Percentiles rank a stretch among this genome's conserved stretches.
phyloP scores from a whole-genome alignment of 495 filamentous ascomycete species.

The Mytilinidion resinicola region DNA sequence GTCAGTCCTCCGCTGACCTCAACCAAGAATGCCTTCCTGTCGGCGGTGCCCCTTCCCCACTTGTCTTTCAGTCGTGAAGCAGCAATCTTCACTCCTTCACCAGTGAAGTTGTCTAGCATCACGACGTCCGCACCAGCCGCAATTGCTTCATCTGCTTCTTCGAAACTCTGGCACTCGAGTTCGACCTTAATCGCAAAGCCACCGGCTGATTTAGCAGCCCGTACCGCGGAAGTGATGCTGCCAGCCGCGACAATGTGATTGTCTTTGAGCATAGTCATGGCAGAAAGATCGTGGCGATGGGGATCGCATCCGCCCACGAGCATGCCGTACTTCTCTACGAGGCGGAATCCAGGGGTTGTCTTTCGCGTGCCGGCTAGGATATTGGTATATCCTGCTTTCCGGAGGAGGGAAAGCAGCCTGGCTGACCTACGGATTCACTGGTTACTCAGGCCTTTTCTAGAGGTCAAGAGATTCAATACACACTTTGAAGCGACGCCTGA shows the following conservation, averaged over 20 bases:
- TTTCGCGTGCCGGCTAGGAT: constrained; percentile 93
- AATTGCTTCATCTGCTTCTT: constrained; percentile 85
- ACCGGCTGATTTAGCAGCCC: constrained; percentile 72
- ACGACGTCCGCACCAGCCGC: constrained; percentile 86
- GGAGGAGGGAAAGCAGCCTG: constrained; percentile 47
- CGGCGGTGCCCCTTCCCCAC: constrained; percentile 48
- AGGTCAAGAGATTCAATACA: not conserved
- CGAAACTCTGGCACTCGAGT: constrained; percentile 84
- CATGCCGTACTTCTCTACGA: constrained; percentile 98
- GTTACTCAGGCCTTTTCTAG: not conserved
- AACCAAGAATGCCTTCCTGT: constrained; percentile 48
- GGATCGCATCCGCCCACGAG: constrained; percentile 84
- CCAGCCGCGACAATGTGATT: constrained; percentile 87
- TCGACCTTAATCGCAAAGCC: constrained; percentile 92
- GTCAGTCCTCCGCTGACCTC: constrained; percentile 91
- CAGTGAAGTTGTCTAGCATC: constrained; percentile 93
- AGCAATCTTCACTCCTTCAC: constrained; percentile 64
- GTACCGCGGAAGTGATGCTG: constrained; percentile 72
- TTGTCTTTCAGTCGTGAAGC: constrained; percentile 66
- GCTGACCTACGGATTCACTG: constrained; percentile 31
- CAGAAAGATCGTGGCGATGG: constrained; percentile 83
- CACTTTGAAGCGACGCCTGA: constrained; percentile 81
- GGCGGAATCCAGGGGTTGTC: constrained; percentile 89
- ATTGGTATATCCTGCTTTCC: constrained; percentile 63
- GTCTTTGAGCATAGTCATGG: constrained; percentile 98